Conservation (phyloP, 176 grass and related monocot species). For the Musa beccarii region DNA sequence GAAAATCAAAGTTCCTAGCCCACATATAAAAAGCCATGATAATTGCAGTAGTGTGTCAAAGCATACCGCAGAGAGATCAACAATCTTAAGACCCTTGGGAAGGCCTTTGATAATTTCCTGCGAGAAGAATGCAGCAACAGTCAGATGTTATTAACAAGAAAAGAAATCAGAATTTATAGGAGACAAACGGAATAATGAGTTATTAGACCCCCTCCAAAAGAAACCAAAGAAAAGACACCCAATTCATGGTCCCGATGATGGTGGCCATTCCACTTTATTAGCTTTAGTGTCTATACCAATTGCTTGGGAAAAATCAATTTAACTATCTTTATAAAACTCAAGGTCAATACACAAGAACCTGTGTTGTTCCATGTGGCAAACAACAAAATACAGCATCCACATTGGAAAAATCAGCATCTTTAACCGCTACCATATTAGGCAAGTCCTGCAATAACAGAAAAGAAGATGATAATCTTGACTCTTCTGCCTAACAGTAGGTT, state of each 20-base stretch:
- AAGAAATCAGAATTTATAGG: background rate
- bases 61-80: slow-evolving; percentile 94
- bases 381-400: slow-evolving; percentile 99
- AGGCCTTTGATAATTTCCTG: slow-evolving; percentile 93
- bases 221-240: background rate
- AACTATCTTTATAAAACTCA: background rate
- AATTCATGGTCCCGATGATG: background rate
- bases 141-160: background rate
- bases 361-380: slow-evolving; percentile 96
- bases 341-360: slow-evolving; percentile 38
- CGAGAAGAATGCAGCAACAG: slow-evolving; percentile 4
- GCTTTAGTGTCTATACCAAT: background rate
- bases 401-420: slow-evolving; percentile 84
- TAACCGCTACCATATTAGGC: slow-evolving; percentile 76
- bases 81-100: slow-evolving; percentile 70
- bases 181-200: background rate
- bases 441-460: slow-evolving; percentile 48
- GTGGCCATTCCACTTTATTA: background rate
- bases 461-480: slow-evolving; percentile 7
- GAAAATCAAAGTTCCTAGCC: background rate
- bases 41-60: background rate
- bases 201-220: background rate
- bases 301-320: background rate
- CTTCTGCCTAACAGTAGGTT: background rate
- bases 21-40: background rate